Evolutionary conservation across 441 rosid species (phyloP), one percentile per base, ranked within the genome.

Genomic region (Bocquillonia castaneifolia): DNA sequence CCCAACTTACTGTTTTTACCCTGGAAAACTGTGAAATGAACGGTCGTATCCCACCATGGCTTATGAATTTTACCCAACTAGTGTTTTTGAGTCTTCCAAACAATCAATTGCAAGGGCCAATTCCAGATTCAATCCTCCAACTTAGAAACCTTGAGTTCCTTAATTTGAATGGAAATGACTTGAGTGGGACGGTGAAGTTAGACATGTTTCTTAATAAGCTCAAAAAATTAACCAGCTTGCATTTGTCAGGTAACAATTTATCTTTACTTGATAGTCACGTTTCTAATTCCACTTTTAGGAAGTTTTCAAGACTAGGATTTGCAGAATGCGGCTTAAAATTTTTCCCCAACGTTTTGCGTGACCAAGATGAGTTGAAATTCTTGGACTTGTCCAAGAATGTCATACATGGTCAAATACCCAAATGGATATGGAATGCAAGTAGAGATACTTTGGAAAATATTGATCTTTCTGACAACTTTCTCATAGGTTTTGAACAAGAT

Each of bases 101-200:
- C 0, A 71, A 71, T 57, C 15, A 47, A 12, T 17, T 88, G 61
- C 76, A 79, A 1, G 94, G 92, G 48, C 59, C 72, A 63, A 70
- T 90, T 54, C 91, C 92, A 87, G 71, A 81, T 76, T 63, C 83
- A 73, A 59, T 59, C 28, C 63, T 75, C 82, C 59, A 75, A 47
- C 68, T 88, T 85, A 29, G 40, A 44, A 66, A 79, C 83, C 68
- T 80, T 82, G 0, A 51, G 50, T 18, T 50, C 76, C 52, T 71
- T 77, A 62, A 78, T 80, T 67, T 67, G 18, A 20, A 0, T 34
- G 0, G 10, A 1, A 72, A 70, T 51, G 70, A 69, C 5, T 50
- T 79, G 48, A 76, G 70, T 8, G 66, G 78, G 5, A 17, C 5
- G 1, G 52, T 74, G 5, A 55, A 67, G 34, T 34, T 78, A 1